phyloP scores from a whole-genome alignment of 257 asterid genomes.

The Solanum lignicaule region DNA sequence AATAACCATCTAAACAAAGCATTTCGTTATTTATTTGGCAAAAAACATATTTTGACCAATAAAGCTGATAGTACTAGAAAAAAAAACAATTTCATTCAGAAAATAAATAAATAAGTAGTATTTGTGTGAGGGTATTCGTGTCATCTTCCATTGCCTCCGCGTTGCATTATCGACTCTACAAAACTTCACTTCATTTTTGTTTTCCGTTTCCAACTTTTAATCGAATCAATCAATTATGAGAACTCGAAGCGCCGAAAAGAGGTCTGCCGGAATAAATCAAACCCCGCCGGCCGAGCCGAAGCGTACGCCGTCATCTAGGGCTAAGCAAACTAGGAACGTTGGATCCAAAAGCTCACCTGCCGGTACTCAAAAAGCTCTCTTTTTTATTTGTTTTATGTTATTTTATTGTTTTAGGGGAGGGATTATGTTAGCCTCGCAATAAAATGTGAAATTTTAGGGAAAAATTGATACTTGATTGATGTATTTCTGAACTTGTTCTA shows the following conservation, averaged over 20 bases:
- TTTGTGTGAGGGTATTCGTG: not conserved
- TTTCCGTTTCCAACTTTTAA: not conserved
- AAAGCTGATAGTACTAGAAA: too few species aligned
- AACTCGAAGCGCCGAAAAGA: constrained; percentile 29
- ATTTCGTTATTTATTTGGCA: not conserved
- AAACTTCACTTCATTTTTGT: not conserved
- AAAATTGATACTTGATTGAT: not conserved
- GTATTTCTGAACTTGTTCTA: not conserved
- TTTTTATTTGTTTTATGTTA: not conserved
- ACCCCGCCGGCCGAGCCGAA: constrained; percentile 10
- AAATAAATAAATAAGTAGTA: not conserved
- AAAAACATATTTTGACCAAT: not conserved
- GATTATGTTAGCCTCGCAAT: not conserved
- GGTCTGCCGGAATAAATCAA: constrained; percentile 17
- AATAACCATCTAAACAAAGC: not conserved
- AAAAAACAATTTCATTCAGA: not conserved
- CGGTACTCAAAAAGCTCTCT: constrained; percentile 5
- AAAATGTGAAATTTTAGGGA: not conserved
- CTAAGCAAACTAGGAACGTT: constrained; percentile 10
- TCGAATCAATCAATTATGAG: constrained; percentile 20
- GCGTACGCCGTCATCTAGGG: constrained; percentile 21
- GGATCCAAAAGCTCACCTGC: constrained; percentile 7
- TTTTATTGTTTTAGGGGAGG: not conserved
- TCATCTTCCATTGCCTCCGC: not conserved
- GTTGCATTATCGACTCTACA: not conserved